Conservation (phyloP, 2,329 filamentous ascomycete genomes). For the Ceratocystis papillata region DNA sequence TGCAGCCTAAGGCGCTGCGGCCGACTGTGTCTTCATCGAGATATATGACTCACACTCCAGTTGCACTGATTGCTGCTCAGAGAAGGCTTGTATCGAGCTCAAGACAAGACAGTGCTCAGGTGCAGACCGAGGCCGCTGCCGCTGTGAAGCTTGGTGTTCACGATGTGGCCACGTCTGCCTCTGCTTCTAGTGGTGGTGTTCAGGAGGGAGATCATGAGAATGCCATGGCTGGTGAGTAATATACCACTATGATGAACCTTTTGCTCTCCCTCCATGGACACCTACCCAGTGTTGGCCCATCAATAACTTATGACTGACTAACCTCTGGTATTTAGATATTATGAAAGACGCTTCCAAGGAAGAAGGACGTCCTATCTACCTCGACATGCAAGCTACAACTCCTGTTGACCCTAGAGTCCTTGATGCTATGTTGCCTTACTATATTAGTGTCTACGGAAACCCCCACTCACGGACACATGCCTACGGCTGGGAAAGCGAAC, state of each 20-base stretch:
- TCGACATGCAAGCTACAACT: slow-evolving; percentile 97
- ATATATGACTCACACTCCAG: slow-evolving; percentile 11
- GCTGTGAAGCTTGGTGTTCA: slow-evolving; percentile 80
- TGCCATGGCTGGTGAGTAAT: slow-evolving; percentile 23
- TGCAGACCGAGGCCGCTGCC: slow-evolving; percentile 69
- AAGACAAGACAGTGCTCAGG: slow-evolving; percentile 66
- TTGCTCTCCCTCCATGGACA: slow-evolving; percentile 28
- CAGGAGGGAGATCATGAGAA: slow-evolving; percentile 22
- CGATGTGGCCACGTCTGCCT: slow-evolving; percentile 33
- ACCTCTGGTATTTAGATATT: slow-evolving; percentile 44
- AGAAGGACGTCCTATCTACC: slow-evolving; percentile 87
- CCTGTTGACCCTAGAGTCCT: slow-evolving; percentile 89
- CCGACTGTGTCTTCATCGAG: slow-evolving; percentile 23
- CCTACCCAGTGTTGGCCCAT: slow-evolving; percentile 2
- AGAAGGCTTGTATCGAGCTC: slow-evolving; percentile 75
- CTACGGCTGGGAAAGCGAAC: slow-evolving; percentile 97
- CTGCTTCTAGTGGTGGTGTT: slow-evolving; percentile 16
- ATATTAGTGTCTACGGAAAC: slow-evolving; percentile 89
- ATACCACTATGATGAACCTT: slow-evolving; percentile 19
- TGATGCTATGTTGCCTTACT: slow-evolving; percentile 92
- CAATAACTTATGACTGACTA: background rate
- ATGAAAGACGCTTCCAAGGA: slow-evolving; percentile 89
- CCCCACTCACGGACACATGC: slow-evolving; percentile 95
- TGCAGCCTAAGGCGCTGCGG: slow-evolving; percentile 27
- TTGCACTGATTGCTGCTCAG: slow-evolving; percentile 13